Base-by-base conservation (phyloP, 805 yeast genomes). In the Saitoella complicata region DNA sequence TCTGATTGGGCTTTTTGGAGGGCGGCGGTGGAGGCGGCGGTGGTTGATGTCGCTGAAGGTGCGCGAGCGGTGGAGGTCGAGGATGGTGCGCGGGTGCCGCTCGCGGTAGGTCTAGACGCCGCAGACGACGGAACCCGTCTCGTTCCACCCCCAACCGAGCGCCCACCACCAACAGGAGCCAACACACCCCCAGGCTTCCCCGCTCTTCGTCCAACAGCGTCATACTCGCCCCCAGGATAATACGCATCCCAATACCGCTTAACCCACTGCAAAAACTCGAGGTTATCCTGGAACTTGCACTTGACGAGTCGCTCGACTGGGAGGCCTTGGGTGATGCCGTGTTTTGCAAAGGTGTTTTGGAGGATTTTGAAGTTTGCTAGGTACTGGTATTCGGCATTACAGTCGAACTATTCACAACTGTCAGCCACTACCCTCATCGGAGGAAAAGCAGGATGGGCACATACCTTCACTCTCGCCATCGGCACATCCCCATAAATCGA, bases 181-280 rank as follows among this genome's bases (percentile, higher is more conserved):
- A 42, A 37, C 34, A 34, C 9, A 40, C 40, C 12, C 43, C 48
- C 21, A 39, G 40, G 42, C 51, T 44, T 57, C 44, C 57, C 62
- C 37, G 66, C 72, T 46, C 86, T 68, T 50, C 86, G 67, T 0
- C 73, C 58, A 9, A 61, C 59, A 1, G 95, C 75, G 59, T 87
- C 93, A 56, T 87, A 87, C 4, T 65, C 72, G 34, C 72, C 69
- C 45, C 78, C 78, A 46, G 78, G 79, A 57, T 73, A 78, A 55
- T 75, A 70, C 44, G 81, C 88, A 49, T 70, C 68, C 96, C 97
- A 88, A 55, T 68, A 78, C 55, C 72, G 72, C 57, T 82, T 78
- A 56, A 85, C 69, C 95, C 95, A 91, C 64, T 91, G 99, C 51
- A 87, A 65, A 55, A 91, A 81, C 64, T 87, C 97, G 55, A 91